Evolutionary conservation across 768 basidiomycete species (phyloP), one percentile per base, ranked within the genome.

Genomic region (Wakefieldia striispora): DNA sequence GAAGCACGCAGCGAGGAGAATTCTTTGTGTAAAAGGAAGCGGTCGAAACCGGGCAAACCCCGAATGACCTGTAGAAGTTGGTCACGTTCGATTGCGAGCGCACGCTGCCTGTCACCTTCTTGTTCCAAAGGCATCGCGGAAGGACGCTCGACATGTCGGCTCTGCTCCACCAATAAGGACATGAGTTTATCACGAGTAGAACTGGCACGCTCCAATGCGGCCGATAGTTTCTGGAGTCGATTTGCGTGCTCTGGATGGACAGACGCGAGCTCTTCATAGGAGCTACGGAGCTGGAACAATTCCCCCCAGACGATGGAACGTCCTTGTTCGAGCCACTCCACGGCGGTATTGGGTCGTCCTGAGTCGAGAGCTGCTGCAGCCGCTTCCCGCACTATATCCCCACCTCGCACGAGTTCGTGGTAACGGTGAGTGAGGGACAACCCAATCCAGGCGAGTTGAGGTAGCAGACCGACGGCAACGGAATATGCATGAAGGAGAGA

Each of bases 291-390:
- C 31, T 43, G 55, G 16, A 57, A 43, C 10, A 56, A 14, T n/a
- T n/a, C n/a, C n/a, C n/a, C n/a, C n/a, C n/a, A n/a, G n/a, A n/a
- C n/a, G n/a, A n/a, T n/a, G n/a, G 47, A 58, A 3, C 57, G 57
- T 6, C 52, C 57, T 38, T 58, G 45, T n/a, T 59, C 57, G 12
- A 59, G 45, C 56, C 53, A 59, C n/a, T 58, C 58, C 11, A 59
- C 49, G 1, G 57, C 55, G 0, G 35, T 39, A 16, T 45, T 12
- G 9, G 36, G 40, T 2, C 10, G 16, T 3, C 44, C 40, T 4
- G 5, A 5, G 1, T 53, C 39, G 3, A 55, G 34, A n/a, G 54
- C 54, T 26, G 47, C 40, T 2, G 53, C 47, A 0, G 53, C 53
- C 0, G 55, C 55, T 11, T 55, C 55, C 4, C 43, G 43, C 3